Percentiles rank a stretch among this genome's conserved stretches.
Conservation (phyloP, 106 monocot genomes). For the Chionographis japonica region DNA sequence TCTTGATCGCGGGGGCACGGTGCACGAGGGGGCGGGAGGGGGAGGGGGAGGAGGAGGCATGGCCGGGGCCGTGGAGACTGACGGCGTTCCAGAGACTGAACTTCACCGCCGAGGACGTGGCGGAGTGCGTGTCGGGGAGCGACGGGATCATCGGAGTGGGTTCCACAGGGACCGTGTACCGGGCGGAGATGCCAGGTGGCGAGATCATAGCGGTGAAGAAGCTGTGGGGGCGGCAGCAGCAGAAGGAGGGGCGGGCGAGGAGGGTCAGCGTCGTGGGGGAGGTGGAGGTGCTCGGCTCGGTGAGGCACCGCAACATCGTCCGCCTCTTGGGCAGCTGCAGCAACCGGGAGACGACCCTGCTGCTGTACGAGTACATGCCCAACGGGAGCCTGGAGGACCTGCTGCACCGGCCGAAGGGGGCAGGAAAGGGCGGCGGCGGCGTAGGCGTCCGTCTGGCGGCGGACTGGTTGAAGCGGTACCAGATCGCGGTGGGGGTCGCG, state of each 20-base stretch:
- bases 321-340: slow-evolving; percentile 71
- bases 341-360: slow-evolving; percentile 59
- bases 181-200: slow-evolving; percentile 76
- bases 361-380: slow-evolving; percentile 94
- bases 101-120: slow-evolving; percentile 88
- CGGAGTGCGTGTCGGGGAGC: slow-evolving; percentile 33
- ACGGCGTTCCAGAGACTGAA: slow-evolving; percentile 78
- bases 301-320: slow-evolving; percentile 88
- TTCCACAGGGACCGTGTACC: slow-evolving; percentile 74
- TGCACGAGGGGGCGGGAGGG: slow-evolving; percentile 18
- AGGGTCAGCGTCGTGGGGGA: slow-evolving; percentile 27
- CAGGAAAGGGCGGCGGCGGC: neutral
- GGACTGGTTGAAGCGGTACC: slow-evolving; percentile 67
- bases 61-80: slow-evolving; percentile 56
- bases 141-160: slow-evolving; percentile 76
- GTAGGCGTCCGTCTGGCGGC: slow-evolving; percentile 2
- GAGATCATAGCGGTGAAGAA: slow-evolving; percentile 86
- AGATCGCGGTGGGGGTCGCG: slow-evolving; percentile 62
- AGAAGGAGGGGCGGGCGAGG: slow-evolving; percentile 1
- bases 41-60: neutral
- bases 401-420: slow-evolving; percentile 24
- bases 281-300: slow-evolving; percentile 73
- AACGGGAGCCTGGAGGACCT: slow-evolving; percentile 85
- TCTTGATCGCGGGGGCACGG: slow-evolving; percentile 33
- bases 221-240: slow-evolving; percentile 61